These are phyloP conservation scores for Apiotrichum akiyoshidainum DNA, from an alignment of 1,284 basidiomycete genomes.

Conservation along the genomic window DNA sequence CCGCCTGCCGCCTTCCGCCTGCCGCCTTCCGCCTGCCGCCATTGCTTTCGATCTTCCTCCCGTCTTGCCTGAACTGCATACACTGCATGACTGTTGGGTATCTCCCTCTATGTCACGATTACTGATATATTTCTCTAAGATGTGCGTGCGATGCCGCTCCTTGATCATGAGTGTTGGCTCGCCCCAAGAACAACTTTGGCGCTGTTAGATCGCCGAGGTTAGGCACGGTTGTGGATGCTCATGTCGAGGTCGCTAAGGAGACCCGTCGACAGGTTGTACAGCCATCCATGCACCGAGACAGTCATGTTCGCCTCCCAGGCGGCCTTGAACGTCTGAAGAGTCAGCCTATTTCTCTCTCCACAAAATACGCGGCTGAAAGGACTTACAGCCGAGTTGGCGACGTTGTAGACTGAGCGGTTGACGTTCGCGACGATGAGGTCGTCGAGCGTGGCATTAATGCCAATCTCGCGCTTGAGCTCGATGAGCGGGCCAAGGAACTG, in stretches of 20 bases:
- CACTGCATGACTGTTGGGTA: no score
- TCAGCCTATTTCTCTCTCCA: background rate
- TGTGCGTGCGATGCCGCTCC: no score
- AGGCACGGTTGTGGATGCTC: slow-evolving; percentile 2
- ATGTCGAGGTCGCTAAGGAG: slow-evolving; percentile 68
- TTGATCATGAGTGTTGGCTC: no score
- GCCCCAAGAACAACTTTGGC: no score
- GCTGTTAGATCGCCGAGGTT: no score
- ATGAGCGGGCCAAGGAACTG: slow-evolving; percentile 73
- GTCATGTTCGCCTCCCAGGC: slow-evolving; percentile 67
- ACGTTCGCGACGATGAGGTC: slow-evolving; percentile 73
- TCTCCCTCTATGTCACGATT: no score
- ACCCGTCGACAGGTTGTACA: slow-evolving; percentile 72
- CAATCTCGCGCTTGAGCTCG: slow-evolving; percentile 57
- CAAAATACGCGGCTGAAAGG: no score
- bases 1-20: no score
- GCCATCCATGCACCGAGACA: slow-evolving; percentile 75
- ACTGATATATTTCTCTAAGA: no score
- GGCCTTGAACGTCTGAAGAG: slow-evolving; percentile 56
- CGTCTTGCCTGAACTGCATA: no score
- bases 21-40: no score
- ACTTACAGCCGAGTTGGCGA: slow-evolving; percentile 51
- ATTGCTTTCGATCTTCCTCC: no score
- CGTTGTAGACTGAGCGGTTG: slow-evolving; percentile 67
- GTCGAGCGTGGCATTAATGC: slow-evolving; percentile 54